A percentile compares a stretch with the other conserved stretches of the same genome.
phyloP scores from a whole-genome alignment of 2,329 filamentous ascomycete species.

The Claviceps spartinae region DNA sequence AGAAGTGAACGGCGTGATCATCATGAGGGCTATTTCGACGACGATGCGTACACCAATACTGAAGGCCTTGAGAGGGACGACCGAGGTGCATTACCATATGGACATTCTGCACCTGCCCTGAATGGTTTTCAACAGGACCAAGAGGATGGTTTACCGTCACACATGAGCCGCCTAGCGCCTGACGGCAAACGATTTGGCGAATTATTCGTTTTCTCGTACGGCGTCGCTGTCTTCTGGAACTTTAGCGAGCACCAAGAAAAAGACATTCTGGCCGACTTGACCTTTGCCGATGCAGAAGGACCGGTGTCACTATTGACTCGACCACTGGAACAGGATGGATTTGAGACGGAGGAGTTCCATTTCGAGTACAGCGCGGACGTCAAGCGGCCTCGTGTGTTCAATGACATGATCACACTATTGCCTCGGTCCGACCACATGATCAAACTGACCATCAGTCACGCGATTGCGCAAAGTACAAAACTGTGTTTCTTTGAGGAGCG shows the following conservation, averaged over 20 bases:
- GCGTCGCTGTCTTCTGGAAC: slow-evolving; percentile 98
- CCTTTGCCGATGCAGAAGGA: slow-evolving; percentile 63
- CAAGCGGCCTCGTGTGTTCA: slow-evolving; percentile 82
- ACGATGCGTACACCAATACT: slow-evolving; percentile 41
- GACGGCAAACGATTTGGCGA: slow-evolving; percentile 75
- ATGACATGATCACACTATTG: slow-evolving; percentile 96
- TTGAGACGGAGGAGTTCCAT: slow-evolving; percentile 96
- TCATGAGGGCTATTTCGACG: slow-evolving; percentile 80
- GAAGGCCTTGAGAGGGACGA: slow-evolving; percentile 19
- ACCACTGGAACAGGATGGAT: slow-evolving; percentile 75
- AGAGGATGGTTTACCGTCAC: slow-evolving; percentile 30
- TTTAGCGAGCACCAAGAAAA: slow-evolving; percentile 94
- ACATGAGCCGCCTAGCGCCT: slow-evolving; percentile 47
- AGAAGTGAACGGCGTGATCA: slow-evolving; percentile 80
- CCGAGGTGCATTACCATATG: slow-evolving; percentile 17
- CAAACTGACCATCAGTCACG: slow-evolving; percentile 93
- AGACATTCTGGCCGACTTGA: slow-evolving; percentile 86
- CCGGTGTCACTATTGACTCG: slow-evolving; percentile 57
- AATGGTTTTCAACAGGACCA: slow-evolving; percentile 18
- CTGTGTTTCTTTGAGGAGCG: slow-evolving; percentile 90
- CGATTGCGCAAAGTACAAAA: slow-evolving; percentile 94
- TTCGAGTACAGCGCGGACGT: slow-evolving; percentile 89
- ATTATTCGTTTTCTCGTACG: slow-evolving; percentile 95
- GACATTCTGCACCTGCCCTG: slow-evolving; percentile 16
- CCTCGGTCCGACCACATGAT: slow-evolving; percentile 95